Percentiles rank a stretch among this genome's conserved stretches.
Evolutionary conservation across 2,329 filamentous ascomycete genomes (phyloP).

Genomic region (Harringtonia lauricola): DNA sequence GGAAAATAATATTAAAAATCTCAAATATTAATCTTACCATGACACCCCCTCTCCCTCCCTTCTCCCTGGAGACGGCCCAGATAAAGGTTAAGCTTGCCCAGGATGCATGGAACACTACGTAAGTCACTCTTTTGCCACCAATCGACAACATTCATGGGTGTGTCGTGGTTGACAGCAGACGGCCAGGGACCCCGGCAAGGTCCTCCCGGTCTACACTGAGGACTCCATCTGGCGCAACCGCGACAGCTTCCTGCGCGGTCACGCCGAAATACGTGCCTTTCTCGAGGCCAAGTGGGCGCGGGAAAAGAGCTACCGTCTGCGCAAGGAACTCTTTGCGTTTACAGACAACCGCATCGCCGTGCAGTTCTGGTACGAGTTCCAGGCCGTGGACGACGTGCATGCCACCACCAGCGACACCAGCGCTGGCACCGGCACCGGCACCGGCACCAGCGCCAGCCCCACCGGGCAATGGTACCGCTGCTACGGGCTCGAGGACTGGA

Average conservation of each 20-base stretch:
- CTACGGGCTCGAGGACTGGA: constrained; percentile 77
- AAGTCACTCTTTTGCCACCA: constrained; percentile 10
- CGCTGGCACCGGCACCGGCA: too few relatives aligned
- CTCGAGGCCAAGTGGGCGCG: constrained; percentile 62
- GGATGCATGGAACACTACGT: constrained; percentile 72
- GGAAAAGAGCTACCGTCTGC: constrained; percentile 60
- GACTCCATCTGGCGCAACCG: constrained; percentile 77
- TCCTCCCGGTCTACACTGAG: constrained; percentile 64
- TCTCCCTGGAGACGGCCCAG: constrained; percentile 58
- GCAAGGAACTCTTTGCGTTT: constrained; percentile 79
- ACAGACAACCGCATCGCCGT: constrained; percentile 65
- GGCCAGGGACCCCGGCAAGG: constrained; percentile 48
- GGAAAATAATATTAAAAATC: too few relatives aligned
- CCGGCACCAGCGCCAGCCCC: too few relatives aligned
- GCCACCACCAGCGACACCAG: too few relatives aligned
- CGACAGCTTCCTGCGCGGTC: constrained; percentile 56
- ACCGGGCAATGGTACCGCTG: constrained; percentile 78
- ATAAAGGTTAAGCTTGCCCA: constrained; percentile 78
- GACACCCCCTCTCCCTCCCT: constrained; percentile 28
- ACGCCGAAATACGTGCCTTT: constrained; percentile 55
- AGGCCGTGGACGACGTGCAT: constrained; percentile 45
- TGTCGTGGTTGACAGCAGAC: not conserved
- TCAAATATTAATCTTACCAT: too few relatives aligned
- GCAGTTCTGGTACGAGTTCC: constrained; percentile 83
- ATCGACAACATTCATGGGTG: not conserved